Base-by-base conservation (phyloP, 2,329 filamentous ascomycete species). In the Talaromyces sp. region DNA sequence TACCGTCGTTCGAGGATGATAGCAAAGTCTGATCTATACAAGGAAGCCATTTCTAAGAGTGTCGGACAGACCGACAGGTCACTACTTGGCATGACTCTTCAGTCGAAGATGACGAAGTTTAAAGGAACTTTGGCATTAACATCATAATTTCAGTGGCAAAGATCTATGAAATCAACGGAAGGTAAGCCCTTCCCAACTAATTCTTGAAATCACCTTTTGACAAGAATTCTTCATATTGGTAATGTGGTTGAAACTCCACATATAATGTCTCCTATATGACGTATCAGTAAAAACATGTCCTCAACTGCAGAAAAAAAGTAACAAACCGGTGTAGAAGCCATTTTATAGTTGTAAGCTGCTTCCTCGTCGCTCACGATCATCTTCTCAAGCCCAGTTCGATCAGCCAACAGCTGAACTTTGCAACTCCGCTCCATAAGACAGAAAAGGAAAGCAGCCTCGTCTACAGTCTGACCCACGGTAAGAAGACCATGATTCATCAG, bases 361-460 rank as follows among this genome's bases (percentile, higher is more conserved):
- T 62, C 60, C n/a, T 62, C 60, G 31, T 62, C 60, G 27, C 60
- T 62, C 31, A 62, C 60, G 16, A 56, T 56, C 6, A n/a, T 37
- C 70, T 85, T 86, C 35, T 78, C 74, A 13, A 84, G 70, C 0
- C 79, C 79, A 0, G 88, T 87, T 0, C 88, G 87, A 74, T 91
- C 89, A 39, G 87, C 85, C 69, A 83, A 79, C 52, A 90, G 78
- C 77, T 91, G 89, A 35, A 90, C 84, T 57, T 86, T 82, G 72
- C 89, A 91, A 56, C 84, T 86, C 57, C 88, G 82, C 74, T 91
- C 89, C 75, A 90, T 82, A 16, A 63, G 41, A 19, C 50, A 57
- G 71, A 89, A 89, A 39, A 90, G 73, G 72, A 87, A 91, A 0
- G 86, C 86, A 1, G 89, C 89, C 76, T 91, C 89, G 71, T 91